phyloP scores from a whole-genome alignment of 73 alveolate species.

The Durusdinium trenchii region DNA sequence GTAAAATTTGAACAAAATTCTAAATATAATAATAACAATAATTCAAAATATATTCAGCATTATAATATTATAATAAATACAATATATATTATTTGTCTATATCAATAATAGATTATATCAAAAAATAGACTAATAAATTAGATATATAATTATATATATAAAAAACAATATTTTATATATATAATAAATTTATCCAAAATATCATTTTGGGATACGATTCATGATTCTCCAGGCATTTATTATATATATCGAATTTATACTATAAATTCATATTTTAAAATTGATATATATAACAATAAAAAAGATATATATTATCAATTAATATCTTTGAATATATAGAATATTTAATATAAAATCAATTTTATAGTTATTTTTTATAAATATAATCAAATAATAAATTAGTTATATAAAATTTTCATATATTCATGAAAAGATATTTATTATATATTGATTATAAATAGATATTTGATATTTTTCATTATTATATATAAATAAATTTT shows the following conservation, averaged over 20 bases:
- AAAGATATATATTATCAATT: too few relatives aligned
- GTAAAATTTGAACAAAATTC: background rate
- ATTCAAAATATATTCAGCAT: background rate
- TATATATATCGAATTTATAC: background rate
- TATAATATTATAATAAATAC: background rate
- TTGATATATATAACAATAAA: too few relatives aligned
- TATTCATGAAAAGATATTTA: background rate
- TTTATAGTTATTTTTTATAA: too few relatives aligned
- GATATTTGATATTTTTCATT: background rate
- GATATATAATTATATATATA: background rate
- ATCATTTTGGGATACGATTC: background rate
- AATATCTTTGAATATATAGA: too few relatives aligned
- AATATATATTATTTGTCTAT: too few relatives aligned
- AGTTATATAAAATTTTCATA: background rate
- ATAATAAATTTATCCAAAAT: background rate
- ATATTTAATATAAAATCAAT: too few relatives aligned
- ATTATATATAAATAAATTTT: background rate
- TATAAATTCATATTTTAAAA: too few relatives aligned
- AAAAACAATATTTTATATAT: background rate
- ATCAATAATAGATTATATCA: background rate
- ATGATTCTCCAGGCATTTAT: background rate
- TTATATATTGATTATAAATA: background rate
- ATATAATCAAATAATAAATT: background rate
- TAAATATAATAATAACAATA: background rate
- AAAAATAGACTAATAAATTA: background rate